A percentile compares a stretch with the other conserved stretches of the same genome.
Conservation (phyloP, 208 protist genomes). For the Spongospora subterranea region DNA sequence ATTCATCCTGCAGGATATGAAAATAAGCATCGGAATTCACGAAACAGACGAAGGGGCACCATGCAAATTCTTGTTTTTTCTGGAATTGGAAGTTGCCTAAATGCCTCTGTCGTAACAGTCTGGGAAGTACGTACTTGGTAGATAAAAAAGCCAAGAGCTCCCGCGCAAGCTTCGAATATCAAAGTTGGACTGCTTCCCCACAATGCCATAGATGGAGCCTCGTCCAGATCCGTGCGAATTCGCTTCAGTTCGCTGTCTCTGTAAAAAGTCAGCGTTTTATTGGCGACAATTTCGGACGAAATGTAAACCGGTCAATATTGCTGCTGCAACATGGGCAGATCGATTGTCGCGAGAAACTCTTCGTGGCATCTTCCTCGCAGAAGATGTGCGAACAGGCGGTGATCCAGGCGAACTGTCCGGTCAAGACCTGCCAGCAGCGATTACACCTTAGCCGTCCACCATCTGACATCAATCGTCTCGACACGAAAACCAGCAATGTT, state of each 20-base stretch:
- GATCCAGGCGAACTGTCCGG: conserved; percentile 22
- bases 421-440: background rate
- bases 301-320: background rate
- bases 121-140: conserved; percentile 1
- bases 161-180: conserved; percentile 14
- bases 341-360: conserved; percentile 43
- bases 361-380: conserved; percentile 44
- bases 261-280: background rate
- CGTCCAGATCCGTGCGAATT: background rate
- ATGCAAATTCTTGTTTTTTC: conserved; percentile 52
- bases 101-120: background rate
- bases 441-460: conserved; percentile 23
- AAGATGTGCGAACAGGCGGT: conserved; percentile 41
- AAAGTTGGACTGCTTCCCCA: background rate
- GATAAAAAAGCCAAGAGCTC: conserved; percentile 25
- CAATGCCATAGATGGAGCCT: background rate
- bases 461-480: too few relatives aligned
- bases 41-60: background rate
- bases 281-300: background rate
- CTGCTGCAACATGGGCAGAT: conserved; percentile 38
- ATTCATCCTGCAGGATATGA: conserved; percentile 3
- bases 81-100: background rate
- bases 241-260: conserved; percentile 6
- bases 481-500: too few relatives aligned
- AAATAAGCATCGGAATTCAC: background rate